Evolutionary conservation across 371 early-diverging fungal species (phyloP).

Genomic region (Nosema muscidifuracis): DNA sequence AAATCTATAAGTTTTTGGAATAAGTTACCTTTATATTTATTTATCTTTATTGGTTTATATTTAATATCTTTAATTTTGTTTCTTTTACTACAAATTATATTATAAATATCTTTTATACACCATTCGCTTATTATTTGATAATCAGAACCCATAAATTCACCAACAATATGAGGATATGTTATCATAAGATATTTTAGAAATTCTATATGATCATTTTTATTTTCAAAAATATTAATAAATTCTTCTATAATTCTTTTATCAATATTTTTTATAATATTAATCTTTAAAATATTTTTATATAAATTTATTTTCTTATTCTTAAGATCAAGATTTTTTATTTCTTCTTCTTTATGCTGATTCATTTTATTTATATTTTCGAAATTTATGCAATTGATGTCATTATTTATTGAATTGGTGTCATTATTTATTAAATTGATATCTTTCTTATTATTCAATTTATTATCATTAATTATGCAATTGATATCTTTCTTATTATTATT

Average conservation of each 20-base stretch:
- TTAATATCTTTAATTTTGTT: background rate
- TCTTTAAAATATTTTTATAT: slow-evolving; percentile 4
- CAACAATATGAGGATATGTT: slow-evolving; percentile 3
- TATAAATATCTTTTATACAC: background rate
- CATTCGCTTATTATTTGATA: background rate
- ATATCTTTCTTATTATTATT: background rate
- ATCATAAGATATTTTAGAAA: slow-evolving; percentile 13
- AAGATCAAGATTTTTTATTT: background rate
- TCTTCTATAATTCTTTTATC: slow-evolving; percentile 6
- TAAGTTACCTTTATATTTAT: background rate
- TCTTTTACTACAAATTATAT: background rate
- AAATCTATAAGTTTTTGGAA: slow-evolving; percentile 10
- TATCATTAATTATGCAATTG: background rate
- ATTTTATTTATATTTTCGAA: background rate
- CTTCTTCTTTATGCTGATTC: background rate
- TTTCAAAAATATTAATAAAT: background rate
- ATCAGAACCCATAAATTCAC: slow-evolving; percentile 1
- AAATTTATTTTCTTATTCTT: background rate
- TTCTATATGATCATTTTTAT: slow-evolving; percentile 1
- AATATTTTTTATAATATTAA: slow-evolving; percentile 4
- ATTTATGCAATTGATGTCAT: background rate
- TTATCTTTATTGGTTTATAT: background rate
- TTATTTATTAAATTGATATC: too few relatives aligned
- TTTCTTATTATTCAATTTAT: background rate
- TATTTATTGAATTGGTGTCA: too few relatives aligned